Evolutionary conservation across 208 protist genomes (phyloP).

Genomic region (Acanthamoeba culbertsoni): DNA sequence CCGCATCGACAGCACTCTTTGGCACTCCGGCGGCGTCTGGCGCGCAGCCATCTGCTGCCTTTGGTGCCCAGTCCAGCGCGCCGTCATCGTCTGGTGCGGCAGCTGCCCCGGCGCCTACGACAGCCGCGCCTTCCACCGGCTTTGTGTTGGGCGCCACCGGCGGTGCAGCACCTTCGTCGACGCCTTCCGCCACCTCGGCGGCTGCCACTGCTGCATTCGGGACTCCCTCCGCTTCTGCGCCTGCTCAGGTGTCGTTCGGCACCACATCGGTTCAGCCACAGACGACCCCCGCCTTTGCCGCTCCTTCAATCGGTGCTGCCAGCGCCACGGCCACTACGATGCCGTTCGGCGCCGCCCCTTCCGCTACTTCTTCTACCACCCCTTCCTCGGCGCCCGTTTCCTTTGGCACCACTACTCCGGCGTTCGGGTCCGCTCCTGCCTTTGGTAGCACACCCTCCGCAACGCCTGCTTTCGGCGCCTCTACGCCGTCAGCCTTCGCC

Average conservation of each 20-base stretch:
- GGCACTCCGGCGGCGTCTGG: background rate
- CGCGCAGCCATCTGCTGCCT: background rate
- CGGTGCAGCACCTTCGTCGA: background rate
- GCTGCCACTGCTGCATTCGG: background rate
- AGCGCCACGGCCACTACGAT: background rate
- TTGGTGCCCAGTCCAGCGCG: background rate
- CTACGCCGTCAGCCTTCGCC: background rate
- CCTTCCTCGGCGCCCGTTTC: background rate
- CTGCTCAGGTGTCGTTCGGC: background rate
- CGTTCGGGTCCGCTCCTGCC: too few species aligned
- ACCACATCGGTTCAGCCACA: background rate
- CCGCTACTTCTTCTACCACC: background rate
- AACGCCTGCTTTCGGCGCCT: background rate
- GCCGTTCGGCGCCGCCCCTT: background rate
- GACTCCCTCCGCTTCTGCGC: background rate
- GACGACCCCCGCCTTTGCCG: background rate
- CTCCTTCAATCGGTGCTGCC: background rate
- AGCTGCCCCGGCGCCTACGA: background rate
- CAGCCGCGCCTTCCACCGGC: background rate
- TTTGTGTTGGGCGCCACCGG: background rate
- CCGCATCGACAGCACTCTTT: background rate
- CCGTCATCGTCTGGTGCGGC: background rate
- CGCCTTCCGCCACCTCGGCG: background rate
- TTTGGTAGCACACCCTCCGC: background rate
- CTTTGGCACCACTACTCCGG: background rate